phyloP scores from a whole-genome alignment of 176 grass and related monocot genomes.

The Pontederia crassipes region DNA sequence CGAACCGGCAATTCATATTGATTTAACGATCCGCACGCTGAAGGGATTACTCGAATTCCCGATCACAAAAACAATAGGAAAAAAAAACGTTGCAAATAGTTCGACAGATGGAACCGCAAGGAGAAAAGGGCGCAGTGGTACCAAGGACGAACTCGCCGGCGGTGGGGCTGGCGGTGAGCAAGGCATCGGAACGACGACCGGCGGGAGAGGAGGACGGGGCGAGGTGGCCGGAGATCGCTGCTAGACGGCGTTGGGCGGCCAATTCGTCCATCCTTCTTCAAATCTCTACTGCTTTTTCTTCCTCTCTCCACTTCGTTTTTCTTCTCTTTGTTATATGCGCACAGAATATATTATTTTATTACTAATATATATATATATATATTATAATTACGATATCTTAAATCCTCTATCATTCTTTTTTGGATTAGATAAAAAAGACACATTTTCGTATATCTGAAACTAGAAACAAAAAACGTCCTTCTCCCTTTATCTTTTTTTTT shows the following conservation, averaged over 20 bases:
- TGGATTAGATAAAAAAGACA: no score
- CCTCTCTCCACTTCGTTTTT: neutral
- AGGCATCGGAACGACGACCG: neutral
- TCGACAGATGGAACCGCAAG: neutral
- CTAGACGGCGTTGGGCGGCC: constrained; percentile 43
- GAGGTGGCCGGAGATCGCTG: constrained; percentile 54
- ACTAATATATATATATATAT: no score
- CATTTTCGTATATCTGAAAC: no score
- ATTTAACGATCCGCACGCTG: constrained; percentile 1
- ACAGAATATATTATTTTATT: no score
- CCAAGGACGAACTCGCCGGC: constrained; percentile 58
- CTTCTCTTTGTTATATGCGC: neutral
- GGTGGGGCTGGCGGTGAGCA: constrained; percentile 32
- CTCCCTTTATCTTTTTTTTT: no score
- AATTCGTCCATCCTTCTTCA: constrained; percentile 28
- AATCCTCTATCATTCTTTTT: no score
- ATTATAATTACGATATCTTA: no score
- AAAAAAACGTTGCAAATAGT: neutral
- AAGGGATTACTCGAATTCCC: neutral
- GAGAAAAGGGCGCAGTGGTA: constrained; percentile 10
- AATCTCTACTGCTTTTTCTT: constrained; percentile 3
- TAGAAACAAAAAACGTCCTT: no score
- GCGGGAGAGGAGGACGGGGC: constrained; percentile 2
- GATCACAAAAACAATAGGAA: neutral
- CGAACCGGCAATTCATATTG: no score